Evolutionary conservation across 306 rosid species (phyloP).

Genomic region (Lathyrus oleraceus): DNA sequence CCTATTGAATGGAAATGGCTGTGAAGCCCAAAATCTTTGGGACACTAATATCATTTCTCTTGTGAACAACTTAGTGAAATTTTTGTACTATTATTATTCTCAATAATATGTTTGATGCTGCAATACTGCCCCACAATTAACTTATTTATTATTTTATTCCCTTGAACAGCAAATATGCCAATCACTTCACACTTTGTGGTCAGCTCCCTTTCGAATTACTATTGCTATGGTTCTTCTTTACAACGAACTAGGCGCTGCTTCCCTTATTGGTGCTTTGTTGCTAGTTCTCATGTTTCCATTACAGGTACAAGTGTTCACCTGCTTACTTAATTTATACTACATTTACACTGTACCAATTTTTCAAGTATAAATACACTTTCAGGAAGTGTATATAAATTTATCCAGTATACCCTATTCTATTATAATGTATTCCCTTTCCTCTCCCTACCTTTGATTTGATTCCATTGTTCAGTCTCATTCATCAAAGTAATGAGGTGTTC

Average conservation of each 20-base stretch:
- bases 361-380: slow-evolving; percentile 17
- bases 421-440: slow-evolving; percentile 18
- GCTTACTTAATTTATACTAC: slow-evolving; percentile 3
- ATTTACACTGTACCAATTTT: slow-evolving; percentile 14
- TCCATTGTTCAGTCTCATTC: slow-evolving; percentile 15
- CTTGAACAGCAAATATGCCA: slow-evolving; percentile 75
- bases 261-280: slow-evolving; percentile 76
- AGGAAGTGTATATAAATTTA: slow-evolving; percentile 26
- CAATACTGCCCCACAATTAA: slow-evolving; percentile 8
- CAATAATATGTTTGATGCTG: slow-evolving; percentile 26
- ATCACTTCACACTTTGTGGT: slow-evolving; percentile 87
- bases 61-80: slow-evolving; percentile 24
- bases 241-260: slow-evolving; percentile 89
- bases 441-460: slow-evolving; percentile 12
- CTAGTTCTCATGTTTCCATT: slow-evolving; percentile 72
- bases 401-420: slow-evolving; percentile 1
- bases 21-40: slow-evolving; percentile 9
- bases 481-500: slow-evolving; percentile 21
- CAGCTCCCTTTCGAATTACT: slow-evolving; percentile 80
- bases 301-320: slow-evolving; percentile 52
- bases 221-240: slow-evolving; percentile 77
- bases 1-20: neutral
- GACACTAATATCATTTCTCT: slow-evolving; percentile 1
- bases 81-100: slow-evolving; percentile 11
- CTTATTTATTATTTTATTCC: slow-evolving; percentile 13